phyloP scores from a whole-genome alignment of 495 filamentous ascomycete species.

The Cercophora sp. region DNA sequence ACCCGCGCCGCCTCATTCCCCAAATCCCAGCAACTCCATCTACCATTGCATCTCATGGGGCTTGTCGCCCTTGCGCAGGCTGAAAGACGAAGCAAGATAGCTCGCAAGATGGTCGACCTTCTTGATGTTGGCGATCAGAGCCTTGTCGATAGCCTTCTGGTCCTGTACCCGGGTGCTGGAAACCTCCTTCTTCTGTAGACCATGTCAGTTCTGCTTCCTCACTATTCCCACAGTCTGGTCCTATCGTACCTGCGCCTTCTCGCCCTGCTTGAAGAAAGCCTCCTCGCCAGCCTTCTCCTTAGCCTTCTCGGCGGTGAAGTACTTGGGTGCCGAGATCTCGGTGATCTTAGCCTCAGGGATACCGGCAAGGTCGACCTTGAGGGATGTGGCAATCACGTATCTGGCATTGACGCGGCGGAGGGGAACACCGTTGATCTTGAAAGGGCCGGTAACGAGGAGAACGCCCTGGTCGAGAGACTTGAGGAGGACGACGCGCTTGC shows the following conservation, averaged over 20 bases:
- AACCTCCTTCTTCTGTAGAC: constrained; percentile 86
- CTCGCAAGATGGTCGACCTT: constrained; percentile 83
- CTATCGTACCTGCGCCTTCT: constrained; percentile 90
- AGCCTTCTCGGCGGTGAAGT: constrained; percentile 94
- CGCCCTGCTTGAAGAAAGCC: constrained; percentile 98
- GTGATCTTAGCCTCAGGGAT: constrained; percentile 78
- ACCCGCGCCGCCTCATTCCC: constrained; percentile 38
- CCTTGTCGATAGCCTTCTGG: constrained; percentile 97
- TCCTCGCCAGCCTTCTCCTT: constrained; percentile 87
- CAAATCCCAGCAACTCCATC: constrained; percentile 23
- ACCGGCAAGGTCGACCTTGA: constrained; percentile 78
- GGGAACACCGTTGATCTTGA: constrained; percentile 99
- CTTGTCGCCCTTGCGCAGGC: constrained; percentile 95
- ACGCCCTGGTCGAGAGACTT: constrained; percentile 95
- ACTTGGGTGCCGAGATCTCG: constrained; percentile 76
- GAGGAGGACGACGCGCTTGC: constrained; percentile 98
- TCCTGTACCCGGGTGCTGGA: constrained; percentile 84
- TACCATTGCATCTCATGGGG: constrained; percentile 98
- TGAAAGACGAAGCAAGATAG: constrained; percentile 91
- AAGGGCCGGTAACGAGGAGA: constrained; percentile 97
- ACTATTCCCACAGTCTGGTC: background rate
- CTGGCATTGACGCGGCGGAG: constrained; percentile 95
- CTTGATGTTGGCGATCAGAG: constrained; percentile 87
- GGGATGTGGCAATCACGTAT: constrained; percentile 97
- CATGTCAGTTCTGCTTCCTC: constrained; percentile 24